Evolutionary conservation across 208 protist genomes (phyloP).

Genomic region (Crithidia thermophila): DNA sequence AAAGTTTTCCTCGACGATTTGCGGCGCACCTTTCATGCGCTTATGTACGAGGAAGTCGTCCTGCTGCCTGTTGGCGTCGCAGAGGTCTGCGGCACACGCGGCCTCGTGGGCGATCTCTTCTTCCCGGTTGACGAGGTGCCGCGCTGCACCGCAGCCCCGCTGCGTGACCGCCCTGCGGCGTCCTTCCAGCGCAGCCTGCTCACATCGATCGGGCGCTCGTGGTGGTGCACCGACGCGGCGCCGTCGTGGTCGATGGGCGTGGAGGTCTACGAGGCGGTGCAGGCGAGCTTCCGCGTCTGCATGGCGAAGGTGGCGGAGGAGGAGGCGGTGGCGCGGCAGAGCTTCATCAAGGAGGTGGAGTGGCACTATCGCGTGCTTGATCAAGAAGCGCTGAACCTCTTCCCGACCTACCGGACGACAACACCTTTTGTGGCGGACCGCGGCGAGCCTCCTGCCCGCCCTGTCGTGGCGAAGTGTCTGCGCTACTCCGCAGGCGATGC

Average conservation of each 20-base stretch:
- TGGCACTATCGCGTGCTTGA: slow-evolving; percentile 14
- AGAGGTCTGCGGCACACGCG: slow-evolving; percentile 47
- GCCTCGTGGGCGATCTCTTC: slow-evolving; percentile 56
- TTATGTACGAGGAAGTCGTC: slow-evolving; percentile 44
- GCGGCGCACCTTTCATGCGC: slow-evolving; percentile 3
- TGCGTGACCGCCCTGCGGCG: neutral
- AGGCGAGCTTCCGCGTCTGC: slow-evolving; percentile 10
- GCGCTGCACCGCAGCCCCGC: neutral
- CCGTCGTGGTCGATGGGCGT: slow-evolving; percentile 19
- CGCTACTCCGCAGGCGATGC: slow-evolving; percentile 5
- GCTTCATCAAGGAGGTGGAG: slow-evolving; percentile 17
- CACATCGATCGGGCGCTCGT: slow-evolving; percentile 2
- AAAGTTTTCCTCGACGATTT: neutral
- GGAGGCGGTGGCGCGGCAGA: slow-evolving; percentile 18
- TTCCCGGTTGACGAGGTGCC: slow-evolving; percentile 19
- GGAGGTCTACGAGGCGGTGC: slow-evolving; percentile 15
- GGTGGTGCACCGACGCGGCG: slow-evolving; percentile 12
- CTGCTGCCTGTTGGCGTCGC: slow-evolving; percentile 49
- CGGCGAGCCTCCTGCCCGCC: neutral
- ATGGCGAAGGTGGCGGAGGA: slow-evolving; percentile 12
- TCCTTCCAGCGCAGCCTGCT: slow-evolving; percentile 22
- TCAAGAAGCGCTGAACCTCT: slow-evolving; percentile 16
- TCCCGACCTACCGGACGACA: neutral
- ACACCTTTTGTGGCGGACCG: neutral
- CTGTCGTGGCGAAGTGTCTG: neutral